A percentile compares a stretch with the other conserved stretches of the same genome.
phyloP scores from a whole-genome alignment of 179 eudicot species.

The Dionaea muscipula region DNA sequence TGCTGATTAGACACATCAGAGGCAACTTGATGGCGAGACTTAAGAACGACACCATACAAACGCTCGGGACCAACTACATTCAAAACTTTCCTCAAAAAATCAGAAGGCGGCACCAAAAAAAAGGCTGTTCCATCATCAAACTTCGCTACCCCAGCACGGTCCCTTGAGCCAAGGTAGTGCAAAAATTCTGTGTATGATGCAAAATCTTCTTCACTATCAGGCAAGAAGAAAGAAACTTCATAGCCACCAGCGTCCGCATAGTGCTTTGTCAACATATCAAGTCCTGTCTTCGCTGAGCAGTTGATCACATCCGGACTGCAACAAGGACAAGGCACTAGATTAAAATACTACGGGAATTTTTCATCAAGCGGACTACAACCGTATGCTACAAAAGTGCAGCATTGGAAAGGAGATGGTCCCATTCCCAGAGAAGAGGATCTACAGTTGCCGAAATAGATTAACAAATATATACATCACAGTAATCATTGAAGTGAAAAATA shows the following conservation, averaged over 20 bases:
- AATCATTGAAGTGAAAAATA: too few relatives aligned
- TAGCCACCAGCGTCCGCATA: slow-evolving; percentile 72
- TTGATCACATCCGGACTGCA: slow-evolving; percentile 79
- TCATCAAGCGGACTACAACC: too few relatives aligned
- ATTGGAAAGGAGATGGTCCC: too few relatives aligned
- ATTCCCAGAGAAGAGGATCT: too few relatives aligned
- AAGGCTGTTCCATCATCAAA: slow-evolving; percentile 92
- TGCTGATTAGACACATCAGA: slow-evolving; percentile 26
- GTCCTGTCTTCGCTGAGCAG: slow-evolving; percentile 89
- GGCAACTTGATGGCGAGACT: slow-evolving; percentile 36
- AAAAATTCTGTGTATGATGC: slow-evolving; percentile 87
- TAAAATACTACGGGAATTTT: not conserved
- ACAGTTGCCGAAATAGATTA: too few relatives aligned
- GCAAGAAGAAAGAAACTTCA: slow-evolving; percentile 66
- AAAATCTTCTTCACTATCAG: slow-evolving; percentile 91
- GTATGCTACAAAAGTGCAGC: too few relatives aligned
- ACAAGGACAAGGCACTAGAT: not conserved
- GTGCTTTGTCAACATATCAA: slow-evolving; percentile 76
- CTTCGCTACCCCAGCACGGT: slow-evolving; percentile 92
- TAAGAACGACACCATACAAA: slow-evolving; percentile 91
- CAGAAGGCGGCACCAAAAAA: slow-evolving; percentile 95
- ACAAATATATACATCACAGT: too few relatives aligned
- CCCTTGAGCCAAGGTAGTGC: slow-evolving; percentile 56
- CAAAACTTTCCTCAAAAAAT: slow-evolving; percentile 60
- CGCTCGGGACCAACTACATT: slow-evolving; percentile 81